Percentiles rank a stretch among this genome's conserved stretches.
Evolutionary conservation across 768 basidiomycete species (phyloP).

Genomic region (Punctularia strigosozonata): DNA sequence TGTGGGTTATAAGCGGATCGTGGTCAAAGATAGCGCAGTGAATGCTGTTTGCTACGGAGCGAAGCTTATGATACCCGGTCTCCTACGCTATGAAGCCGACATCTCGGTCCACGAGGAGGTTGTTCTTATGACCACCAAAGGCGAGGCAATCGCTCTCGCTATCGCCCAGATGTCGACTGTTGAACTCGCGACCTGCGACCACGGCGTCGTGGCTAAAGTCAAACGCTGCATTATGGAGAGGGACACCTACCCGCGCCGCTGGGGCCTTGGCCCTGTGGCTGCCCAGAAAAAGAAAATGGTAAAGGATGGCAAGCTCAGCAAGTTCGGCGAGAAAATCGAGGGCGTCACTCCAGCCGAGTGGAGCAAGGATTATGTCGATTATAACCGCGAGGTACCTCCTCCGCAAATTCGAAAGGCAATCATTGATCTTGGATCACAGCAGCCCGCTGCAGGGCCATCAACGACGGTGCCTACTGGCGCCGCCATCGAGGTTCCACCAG

Average conservation of each 20-base stretch:
- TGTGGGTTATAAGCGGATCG: conserved; percentile 95
- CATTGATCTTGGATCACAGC: conserved; percentile 14
- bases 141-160: conserved; percentile 89
- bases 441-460: conserved; percentile 28
- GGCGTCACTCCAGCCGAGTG: conserved; percentile 85
- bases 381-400: conserved; percentile 50
- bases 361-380: conserved; percentile 91
- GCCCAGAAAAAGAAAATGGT: conserved; percentile 97
- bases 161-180: conserved; percentile 98
- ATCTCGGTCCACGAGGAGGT: conserved; percentile 93
- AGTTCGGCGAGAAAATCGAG: conserved; percentile 82
- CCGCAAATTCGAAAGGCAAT: conserved; percentile 14
- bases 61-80: conserved; percentile 98
- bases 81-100: conserved; percentile 91
- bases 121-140: conserved; percentile 45
- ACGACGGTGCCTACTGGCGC: conserved; percentile 15
- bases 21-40: conserved; percentile 97
- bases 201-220: conserved; percentile 97
- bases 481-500: conserved; percentile 9
- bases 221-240: conserved; percentile 99
- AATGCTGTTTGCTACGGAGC: conserved; percentile 99
- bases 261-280: conserved; percentile 98
- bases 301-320: conserved; percentile 94
- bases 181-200: conserved; percentile 94
- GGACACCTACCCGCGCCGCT: conserved; percentile 93